Conservation (phyloP, 345 rosid species). For the Brassica rapa region DNA sequence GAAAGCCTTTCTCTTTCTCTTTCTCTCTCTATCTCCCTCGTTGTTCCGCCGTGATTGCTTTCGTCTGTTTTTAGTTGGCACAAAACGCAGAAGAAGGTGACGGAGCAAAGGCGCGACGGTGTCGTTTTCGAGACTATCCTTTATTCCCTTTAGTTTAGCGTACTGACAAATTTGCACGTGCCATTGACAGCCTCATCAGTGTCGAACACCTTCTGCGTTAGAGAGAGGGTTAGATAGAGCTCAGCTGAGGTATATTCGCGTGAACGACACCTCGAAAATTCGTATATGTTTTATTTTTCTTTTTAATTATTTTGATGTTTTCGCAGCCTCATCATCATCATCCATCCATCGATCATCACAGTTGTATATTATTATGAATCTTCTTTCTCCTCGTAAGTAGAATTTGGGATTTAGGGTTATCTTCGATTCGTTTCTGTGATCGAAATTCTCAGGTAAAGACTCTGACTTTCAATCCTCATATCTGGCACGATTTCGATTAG, state of each 20-base stretch:
- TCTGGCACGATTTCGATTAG: neutral
- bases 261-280: slow-evolving; percentile 30
- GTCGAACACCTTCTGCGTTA: slow-evolving; percentile 1
- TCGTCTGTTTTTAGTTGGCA: slow-evolving; percentile 11
- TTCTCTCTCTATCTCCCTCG: slow-evolving; percentile 24
- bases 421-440: neutral
- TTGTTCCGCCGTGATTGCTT: slow-evolving; percentile 16
- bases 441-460: neutral
- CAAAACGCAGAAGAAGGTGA: slow-evolving; percentile 10
- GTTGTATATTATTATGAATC: neutral
- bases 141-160: neutral
- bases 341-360: neutral
- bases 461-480: neutral
- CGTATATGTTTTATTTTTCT: slow-evolving; percentile 6
- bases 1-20: slow-evolving; percentile 19
- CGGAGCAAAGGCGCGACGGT: slow-evolving; percentile 2
- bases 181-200: neutral
- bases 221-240: neutral
- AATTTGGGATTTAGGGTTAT: slow-evolving; percentile 1
- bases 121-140: neutral
- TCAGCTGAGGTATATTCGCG: slow-evolving; percentile 28
- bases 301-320: slow-evolving; percentile 30
- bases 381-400: slow-evolving; percentile 15
- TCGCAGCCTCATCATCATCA: slow-evolving; percentile 46
- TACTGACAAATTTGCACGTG: slow-evolving; percentile 14